Conservation (phyloP, 2,329 filamentous ascomycete genomes). For the Cladorrhinum sp. region DNA sequence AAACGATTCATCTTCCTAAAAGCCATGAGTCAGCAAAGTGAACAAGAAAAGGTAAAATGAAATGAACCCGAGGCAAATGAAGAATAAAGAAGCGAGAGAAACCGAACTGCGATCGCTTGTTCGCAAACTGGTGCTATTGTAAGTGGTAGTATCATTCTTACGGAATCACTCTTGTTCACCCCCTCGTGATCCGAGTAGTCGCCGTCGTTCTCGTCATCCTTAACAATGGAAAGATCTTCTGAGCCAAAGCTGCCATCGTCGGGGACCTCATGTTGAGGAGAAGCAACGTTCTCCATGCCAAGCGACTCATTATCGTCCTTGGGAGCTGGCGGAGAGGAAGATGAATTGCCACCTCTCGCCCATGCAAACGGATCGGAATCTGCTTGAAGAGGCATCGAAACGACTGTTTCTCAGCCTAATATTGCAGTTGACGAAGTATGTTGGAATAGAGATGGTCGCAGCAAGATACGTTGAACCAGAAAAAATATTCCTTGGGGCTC, state of each 20-base stretch:
- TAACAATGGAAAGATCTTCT: slow-evolving; percentile 1
- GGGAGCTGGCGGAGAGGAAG: not conserved
- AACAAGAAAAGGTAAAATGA: not conserved
- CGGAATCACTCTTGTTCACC: not conserved
- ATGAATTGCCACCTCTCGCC: not conserved
- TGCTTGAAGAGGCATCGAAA: not conserved
- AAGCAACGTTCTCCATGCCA: no score
- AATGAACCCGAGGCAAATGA: not conserved
- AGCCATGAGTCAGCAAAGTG: not conserved
- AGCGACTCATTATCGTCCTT: not conserved
- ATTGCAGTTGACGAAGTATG: no score
- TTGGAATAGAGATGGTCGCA: not conserved
- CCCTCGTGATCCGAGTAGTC: not conserved
- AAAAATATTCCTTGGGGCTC: no score
- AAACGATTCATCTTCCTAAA: slow-evolving; percentile 3
- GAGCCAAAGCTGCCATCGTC: not conserved
- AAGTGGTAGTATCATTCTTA: not conserved
- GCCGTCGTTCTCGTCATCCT: slow-evolving; percentile 1
- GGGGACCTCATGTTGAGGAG: not conserved
- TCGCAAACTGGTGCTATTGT: not conserved
- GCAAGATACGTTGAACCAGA: not conserved
- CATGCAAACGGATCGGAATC: not conserved
- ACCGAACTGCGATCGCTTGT: not conserved
- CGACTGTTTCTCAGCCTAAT: not conserved
- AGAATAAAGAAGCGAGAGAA: not conserved